Evolutionary conservation across 2,329 filamentous ascomycete species (phyloP).

Genomic region (Penicillium sp.): DNA sequence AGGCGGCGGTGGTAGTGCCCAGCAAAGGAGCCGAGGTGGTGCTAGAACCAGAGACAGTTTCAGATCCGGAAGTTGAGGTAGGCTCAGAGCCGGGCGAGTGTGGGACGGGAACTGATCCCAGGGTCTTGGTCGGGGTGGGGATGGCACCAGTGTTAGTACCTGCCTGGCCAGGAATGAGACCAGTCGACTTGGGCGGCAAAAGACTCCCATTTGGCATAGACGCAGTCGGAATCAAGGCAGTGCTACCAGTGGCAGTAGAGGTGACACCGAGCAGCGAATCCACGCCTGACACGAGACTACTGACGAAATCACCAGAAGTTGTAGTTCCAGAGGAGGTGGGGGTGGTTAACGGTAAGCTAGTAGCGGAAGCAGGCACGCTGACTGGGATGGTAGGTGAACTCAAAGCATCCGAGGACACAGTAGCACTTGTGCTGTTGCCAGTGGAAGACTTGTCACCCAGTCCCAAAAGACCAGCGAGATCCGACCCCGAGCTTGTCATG

Average conservation of each 20-base stretch:
- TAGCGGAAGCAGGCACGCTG: constrained; percentile 26
- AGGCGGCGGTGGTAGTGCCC: constrained; percentile 5
- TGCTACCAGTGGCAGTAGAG: constrained; percentile 19
- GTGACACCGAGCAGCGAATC: constrained; percentile 14
- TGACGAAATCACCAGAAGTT: constrained; percentile 10
- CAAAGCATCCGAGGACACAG: not conserved
- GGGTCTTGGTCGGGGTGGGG: constrained; percentile 15
- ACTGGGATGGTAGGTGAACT: constrained; percentile 27
- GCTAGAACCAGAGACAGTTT: constrained; percentile 5
- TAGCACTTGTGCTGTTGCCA: constrained; percentile 4
- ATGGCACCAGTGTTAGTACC: constrained; percentile 15
- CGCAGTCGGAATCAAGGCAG: constrained; percentile 19
- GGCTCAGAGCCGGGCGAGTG: constrained; percentile 14
- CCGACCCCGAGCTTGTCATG: constrained; percentile 1
- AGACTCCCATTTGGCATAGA: constrained; percentile 6
- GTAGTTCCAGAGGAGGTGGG: constrained; percentile 2
- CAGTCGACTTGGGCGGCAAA: constrained; percentile 12
- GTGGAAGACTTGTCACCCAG: constrained; percentile 8
- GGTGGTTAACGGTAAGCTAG: constrained; percentile 2
- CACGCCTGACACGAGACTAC: constrained; percentile 11
- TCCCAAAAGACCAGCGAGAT: constrained; percentile 7
- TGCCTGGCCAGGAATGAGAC: constrained; percentile 9
- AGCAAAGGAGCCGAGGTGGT: constrained; percentile 5
- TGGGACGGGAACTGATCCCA: constrained; percentile 19
- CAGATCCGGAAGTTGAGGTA: constrained; percentile 4